Evolutionary conservation across 2,329 filamentous ascomycete genomes (phyloP).

Genomic region (Clonostachys rosea): DNA sequence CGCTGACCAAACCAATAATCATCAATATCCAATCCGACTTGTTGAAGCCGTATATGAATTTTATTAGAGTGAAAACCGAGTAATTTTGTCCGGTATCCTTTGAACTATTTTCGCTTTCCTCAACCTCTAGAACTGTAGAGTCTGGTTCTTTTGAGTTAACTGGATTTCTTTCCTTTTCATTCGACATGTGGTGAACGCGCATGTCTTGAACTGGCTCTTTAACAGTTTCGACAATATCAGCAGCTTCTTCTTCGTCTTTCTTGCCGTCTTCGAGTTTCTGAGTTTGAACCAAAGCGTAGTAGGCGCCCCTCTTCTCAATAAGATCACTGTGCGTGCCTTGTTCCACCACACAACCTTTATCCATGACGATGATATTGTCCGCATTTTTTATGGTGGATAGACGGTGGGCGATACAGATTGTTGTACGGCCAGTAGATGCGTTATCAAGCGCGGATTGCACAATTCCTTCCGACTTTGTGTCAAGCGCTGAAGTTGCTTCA

Average conservation of each 20-base stretch:
- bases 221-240: too few species aligned
- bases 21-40: constrained; percentile 65
- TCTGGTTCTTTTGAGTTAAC: constrained; percentile 11
- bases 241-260: not conserved
- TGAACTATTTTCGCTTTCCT: too few species aligned
- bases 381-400: constrained; percentile 52
- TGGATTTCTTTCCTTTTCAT: too few species aligned
- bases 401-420: constrained; percentile 58
- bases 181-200: too few species aligned
- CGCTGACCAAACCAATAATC: constrained; percentile 68
- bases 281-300: constrained; percentile 80
- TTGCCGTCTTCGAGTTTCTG: constrained; percentile 58
- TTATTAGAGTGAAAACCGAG: constrained; percentile 70
- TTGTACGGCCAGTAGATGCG: constrained; percentile 54
- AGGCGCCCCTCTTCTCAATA: constrained; percentile 63
- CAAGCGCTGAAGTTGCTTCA: constrained; percentile 57
- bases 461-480: constrained; percentile 73
- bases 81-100: constrained; percentile 40
- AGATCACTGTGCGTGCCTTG: constrained; percentile 59
- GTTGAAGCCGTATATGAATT: constrained; percentile 79
- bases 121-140: constrained; percentile 5
- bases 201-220: too few species aligned
- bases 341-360: constrained; percentile 51
- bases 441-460: constrained; percentile 56
- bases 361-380: constrained; percentile 59